These are phyloP conservation scores for Tuber indicum DNA, from an alignment of 495 filamentous ascomycete species.

Conservation along the genomic window DNA sequence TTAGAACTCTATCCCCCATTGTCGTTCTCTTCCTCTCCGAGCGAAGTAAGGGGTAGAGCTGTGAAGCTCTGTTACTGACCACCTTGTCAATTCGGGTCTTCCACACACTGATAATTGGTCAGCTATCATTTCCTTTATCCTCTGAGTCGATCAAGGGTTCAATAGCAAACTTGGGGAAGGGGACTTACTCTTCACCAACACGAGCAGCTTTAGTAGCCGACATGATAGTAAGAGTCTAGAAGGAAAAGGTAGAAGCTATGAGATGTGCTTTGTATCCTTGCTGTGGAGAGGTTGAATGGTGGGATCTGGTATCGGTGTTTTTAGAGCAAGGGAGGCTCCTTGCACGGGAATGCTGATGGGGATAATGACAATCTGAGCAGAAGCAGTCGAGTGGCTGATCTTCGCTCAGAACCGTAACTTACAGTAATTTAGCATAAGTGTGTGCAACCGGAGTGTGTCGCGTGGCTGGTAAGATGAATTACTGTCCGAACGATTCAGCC, in stretches of 20 bases:
- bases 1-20: background rate
- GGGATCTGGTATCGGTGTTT: background rate
- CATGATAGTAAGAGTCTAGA: slow-evolving; percentile 47
- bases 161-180: slow-evolving; percentile 15
- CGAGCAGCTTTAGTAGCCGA: slow-evolving; percentile 84
- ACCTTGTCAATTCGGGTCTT: slow-evolving; percentile 70
- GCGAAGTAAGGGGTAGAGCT: background rate
- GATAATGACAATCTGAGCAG: background rate
- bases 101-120: slow-evolving; percentile 67
- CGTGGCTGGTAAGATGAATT: background rate
- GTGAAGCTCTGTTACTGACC: slow-evolving; percentile 27
- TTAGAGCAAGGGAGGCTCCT: background rate
- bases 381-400: background rate
- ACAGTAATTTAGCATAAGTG: background rate
- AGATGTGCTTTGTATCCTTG: background rate
- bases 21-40: background rate
- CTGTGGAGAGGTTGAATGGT: background rate
- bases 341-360: background rate
- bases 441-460: background rate
- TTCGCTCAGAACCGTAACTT: background rate
- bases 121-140: slow-evolving; percentile 27
- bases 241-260: background rate
- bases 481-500: background rate
- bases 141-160: background rate
- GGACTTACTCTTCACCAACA: slow-evolving; percentile 91